phyloP scores from a whole-genome alignment of 1,284 basidiomycete genomes.

The Agaricales sp. region DNA sequence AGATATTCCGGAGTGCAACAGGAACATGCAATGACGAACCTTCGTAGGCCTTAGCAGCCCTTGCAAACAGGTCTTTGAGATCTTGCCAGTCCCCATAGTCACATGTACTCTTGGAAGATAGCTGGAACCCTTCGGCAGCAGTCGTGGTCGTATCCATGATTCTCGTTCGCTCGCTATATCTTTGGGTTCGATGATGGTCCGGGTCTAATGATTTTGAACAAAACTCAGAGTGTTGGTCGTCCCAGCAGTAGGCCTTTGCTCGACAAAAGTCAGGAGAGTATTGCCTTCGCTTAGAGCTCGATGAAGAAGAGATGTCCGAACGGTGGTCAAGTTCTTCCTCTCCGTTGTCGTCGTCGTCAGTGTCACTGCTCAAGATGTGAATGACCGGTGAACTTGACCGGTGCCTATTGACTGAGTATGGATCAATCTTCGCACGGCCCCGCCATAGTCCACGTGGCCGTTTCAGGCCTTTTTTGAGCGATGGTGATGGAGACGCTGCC shows the following conservation, averaged over 20 bases:
- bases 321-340: slow-evolving; percentile 11
- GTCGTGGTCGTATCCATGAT: slow-evolving; percentile 30
- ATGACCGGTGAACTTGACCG: slow-evolving; percentile 7
- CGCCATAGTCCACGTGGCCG: not conserved
- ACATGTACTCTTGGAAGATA: slow-evolving; percentile 16
- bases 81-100: slow-evolving; percentile 52
- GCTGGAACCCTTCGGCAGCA: slow-evolving; percentile 15
- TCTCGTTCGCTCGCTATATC: slow-evolving; percentile 22
- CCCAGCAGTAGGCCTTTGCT: slow-evolving; percentile 16
- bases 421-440: slow-evolving; percentile 1
- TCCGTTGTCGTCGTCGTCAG: slow-evolving; percentile 3
- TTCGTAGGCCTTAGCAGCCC: slow-evolving; percentile 47
- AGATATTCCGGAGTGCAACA: no score
- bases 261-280: slow-evolving; percentile 10
- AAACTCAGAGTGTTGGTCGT: slow-evolving; percentile 13
- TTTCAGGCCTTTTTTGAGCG: no score
- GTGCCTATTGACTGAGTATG: slow-evolving; percentile 5
- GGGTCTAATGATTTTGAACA: slow-evolving; percentile 14
- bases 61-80: slow-evolving; percentile 48
- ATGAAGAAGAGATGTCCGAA: slow-evolving; percentile 11
- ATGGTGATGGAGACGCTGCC: not conserved
- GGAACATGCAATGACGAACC: slow-evolving; percentile 31
- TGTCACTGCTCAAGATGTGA: slow-evolving; percentile 3
- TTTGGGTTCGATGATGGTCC: slow-evolving; percentile 16
- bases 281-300: slow-evolving; percentile 5